Evolutionary conservation across 495 filamentous ascomycete species (phyloP).

Genomic region (Aspergillus biplanus): DNA sequence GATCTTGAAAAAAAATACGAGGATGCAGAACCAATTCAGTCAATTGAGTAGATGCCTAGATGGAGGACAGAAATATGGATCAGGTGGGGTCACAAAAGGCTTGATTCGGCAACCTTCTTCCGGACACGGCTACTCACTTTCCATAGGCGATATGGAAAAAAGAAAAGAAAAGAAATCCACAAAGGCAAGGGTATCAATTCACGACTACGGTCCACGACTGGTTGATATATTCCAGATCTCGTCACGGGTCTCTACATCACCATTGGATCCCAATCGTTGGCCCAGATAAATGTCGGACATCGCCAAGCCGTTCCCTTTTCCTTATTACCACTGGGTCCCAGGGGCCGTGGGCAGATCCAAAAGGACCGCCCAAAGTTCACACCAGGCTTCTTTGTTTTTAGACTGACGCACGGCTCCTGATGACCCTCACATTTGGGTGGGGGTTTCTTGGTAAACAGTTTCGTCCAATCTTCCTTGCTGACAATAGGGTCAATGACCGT

Average conservation of each 20-base stretch:
- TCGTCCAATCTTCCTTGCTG: conserved; percentile 83
- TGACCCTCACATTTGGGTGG: conserved; percentile 82
- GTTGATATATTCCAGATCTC: neutral
- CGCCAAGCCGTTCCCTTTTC: conserved; percentile 83
- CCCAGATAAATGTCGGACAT: conserved; percentile 89
- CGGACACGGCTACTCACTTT: neutral
- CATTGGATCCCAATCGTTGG: conserved; percentile 72
- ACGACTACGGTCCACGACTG: neutral
- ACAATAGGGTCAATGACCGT: conserved; percentile 68
- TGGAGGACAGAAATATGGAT: neutral
- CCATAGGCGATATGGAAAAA: too few species aligned
- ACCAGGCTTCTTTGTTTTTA: conserved; percentile 85
- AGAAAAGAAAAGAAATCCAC: neutral
- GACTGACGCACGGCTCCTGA: conserved; percentile 77
- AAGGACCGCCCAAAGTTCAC: conserved; percentile 82
- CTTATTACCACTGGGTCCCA: conserved; percentile 82
- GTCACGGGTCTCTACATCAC: conserved; percentile 10
- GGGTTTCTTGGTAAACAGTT: conserved; percentile 75
- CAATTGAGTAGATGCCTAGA: neutral
- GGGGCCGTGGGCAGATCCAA: conserved; percentile 81
- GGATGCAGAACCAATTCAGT: neutral
- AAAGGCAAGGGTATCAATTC: conserved; percentile 1
- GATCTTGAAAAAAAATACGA: neutral
- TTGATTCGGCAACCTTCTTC: neutral
- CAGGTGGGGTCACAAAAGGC: conserved; percentile 2